Percentiles rank a stretch among this genome's conserved stretches.
These are phyloP conservation scores for Chalciporus piperatoides DNA, from an alignment of 1,284 basidiomycete species.

Conservation along the genomic window DNA sequence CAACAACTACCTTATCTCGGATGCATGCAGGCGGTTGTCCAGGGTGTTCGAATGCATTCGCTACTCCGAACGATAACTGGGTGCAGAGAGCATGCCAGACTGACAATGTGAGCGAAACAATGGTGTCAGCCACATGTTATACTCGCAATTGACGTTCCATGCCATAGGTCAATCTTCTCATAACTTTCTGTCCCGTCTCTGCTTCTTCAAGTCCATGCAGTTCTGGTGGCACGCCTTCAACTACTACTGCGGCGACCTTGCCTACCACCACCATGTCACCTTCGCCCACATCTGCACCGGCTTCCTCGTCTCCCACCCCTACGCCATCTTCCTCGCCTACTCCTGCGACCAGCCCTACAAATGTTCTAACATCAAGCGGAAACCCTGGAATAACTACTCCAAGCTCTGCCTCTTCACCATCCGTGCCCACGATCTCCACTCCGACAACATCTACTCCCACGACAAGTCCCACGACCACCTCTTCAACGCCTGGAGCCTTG, in stretches of 20 bases:
- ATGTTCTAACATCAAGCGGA: background rate
- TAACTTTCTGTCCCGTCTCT: constrained; percentile 24
- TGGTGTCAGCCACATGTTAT: background rate
- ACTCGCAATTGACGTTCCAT: background rate
- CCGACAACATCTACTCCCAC: background rate
- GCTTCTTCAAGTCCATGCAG: background rate
- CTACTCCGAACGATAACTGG: constrained; percentile 35
- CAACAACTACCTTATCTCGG: background rate
- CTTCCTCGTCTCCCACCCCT: no score
- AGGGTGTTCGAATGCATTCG: constrained; percentile 35
- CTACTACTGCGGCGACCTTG: background rate
- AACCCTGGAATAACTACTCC: background rate
- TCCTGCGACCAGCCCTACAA: background rate
- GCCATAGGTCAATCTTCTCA: constrained; percentile 24
- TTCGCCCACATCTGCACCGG: background rate
- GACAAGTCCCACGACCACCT: background rate
- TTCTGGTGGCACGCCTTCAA: background rate
- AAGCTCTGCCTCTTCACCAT: background rate
- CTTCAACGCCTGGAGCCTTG: background rate
- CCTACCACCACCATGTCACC: background rate
- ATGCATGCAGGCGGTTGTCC: background rate
- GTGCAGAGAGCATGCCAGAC: constrained; percentile 39
- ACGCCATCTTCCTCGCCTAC: background rate
- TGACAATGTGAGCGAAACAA: constrained; percentile 23
- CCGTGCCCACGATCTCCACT: background rate